Evolutionary conservation across 176 grass and related monocot genomes (phyloP).

Genomic region (Areca catechu): DNA sequence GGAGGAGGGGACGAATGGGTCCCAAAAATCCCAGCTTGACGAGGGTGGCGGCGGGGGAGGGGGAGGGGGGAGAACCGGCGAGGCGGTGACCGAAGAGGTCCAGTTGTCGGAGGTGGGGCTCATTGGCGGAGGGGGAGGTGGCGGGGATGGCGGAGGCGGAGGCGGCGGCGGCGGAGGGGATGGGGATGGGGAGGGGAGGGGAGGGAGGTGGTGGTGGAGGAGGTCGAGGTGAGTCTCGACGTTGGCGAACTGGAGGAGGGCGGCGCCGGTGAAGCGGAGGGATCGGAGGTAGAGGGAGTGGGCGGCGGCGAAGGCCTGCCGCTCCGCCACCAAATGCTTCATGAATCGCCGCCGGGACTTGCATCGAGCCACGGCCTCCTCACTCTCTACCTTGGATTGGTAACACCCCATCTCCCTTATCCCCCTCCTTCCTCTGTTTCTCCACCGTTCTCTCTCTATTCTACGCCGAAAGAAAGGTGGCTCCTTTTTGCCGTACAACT

Average conservation of each 20-base stretch:
- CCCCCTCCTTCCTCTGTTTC: background rate
- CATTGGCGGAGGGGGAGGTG: conserved; percentile 26
- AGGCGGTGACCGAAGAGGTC: conserved; percentile 57
- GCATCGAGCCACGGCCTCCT: conserved; percentile 86
- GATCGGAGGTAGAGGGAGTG: conserved; percentile 85
- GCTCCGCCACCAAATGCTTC: conserved; percentile 79
- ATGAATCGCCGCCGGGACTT: conserved; percentile 84
- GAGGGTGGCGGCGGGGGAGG: conserved; percentile 28
- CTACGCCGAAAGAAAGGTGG: background rate
- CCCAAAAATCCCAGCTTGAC: conserved; percentile 99
- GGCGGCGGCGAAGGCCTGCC: conserved; percentile 62
- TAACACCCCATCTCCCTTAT: conserved; percentile 33
- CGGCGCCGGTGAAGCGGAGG: conserved; percentile 64
- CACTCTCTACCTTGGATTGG: conserved; percentile 74
- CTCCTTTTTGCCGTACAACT: background rate
- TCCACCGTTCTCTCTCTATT: background rate
- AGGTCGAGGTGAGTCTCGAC: conserved; percentile 60
- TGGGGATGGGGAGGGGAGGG: conserved; percentile 20
- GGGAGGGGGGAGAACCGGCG: conserved; percentile 67
- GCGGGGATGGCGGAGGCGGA: background rate
- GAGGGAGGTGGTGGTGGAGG: conserved; percentile 22
- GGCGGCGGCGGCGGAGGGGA: conserved; percentile 10
- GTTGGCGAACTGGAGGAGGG: conserved; percentile 84
- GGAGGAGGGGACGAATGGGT: conserved; percentile 81
- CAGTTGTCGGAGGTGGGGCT: conserved; percentile 50